A percentile compares a stretch with the other conserved stretches of the same genome.
These are phyloP conservation scores for Huiozyma naganishii DNA, from an alignment of 805 yeast genomes.

Conservation along the genomic window DNA sequence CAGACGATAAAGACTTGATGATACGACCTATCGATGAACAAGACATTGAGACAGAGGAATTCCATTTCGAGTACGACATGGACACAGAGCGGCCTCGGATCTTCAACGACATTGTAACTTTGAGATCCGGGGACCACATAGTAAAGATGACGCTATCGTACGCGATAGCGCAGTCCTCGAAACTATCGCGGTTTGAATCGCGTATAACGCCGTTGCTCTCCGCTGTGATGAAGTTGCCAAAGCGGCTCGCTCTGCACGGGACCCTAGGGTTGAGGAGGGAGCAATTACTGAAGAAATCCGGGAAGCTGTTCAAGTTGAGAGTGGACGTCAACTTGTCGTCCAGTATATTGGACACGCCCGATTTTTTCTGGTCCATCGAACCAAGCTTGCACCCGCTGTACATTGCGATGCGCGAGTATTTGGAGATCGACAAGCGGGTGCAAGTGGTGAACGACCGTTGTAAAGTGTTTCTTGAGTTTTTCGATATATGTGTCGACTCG, in stretches of 20 bases:
- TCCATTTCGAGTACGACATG: slow-evolving; percentile 40
- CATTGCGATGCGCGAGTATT: slow-evolving; percentile 77
- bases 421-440: slow-evolving; percentile 91
- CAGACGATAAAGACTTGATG: slow-evolving; percentile 41
- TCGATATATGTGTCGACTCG: slow-evolving; percentile 86
- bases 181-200: slow-evolving; percentile 81
- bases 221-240: slow-evolving; percentile 82
- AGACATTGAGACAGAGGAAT: slow-evolving; percentile 84
- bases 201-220: slow-evolving; percentile 76
- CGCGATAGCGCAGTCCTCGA: slow-evolving; percentile 94
- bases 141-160: slow-evolving; percentile 89
- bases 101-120: slow-evolving; percentile 87
- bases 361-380: slow-evolving; percentile 90
- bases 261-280: slow-evolving; percentile 73
- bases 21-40: slow-evolving; percentile 72
- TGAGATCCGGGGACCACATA: slow-evolving; percentile 84
- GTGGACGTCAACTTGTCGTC: slow-evolving; percentile 91
- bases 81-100: slow-evolving; percentile 60
- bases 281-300: slow-evolving; percentile 79
- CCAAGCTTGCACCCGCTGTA: slow-evolving; percentile 92
- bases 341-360: slow-evolving; percentile 88
- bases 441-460: slow-evolving; percentile 90
- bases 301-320: slow-evolving; percentile 76
- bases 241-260: slow-evolving; percentile 83
- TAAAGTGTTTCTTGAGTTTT: slow-evolving; percentile 85